Base-by-base conservation (phyloP, 2,329 filamentous ascomycete genomes). In the Pseudocercospora pini-densiflorae region DNA sequence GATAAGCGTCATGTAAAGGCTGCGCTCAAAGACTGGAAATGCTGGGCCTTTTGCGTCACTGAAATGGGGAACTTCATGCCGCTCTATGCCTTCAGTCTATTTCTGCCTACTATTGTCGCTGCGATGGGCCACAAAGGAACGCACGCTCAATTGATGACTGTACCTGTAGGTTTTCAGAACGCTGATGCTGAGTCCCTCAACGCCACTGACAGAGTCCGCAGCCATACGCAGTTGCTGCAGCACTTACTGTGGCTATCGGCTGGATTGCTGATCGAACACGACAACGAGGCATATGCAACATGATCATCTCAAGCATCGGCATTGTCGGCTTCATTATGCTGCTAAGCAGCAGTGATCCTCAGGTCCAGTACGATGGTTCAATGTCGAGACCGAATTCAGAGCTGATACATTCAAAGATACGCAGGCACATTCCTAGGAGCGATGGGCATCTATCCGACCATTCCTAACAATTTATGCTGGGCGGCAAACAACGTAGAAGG, bases 401-500 rank as follows among this genome's bases (percentile, higher is more conserved):
- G 96, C 92, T 0, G 92, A 97, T 68, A 89, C 89, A 2, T 97
- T 93, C 93, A 90, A 29, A 55, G 53, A 33, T 63, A 66, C n/a
- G 47, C 61, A 24, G 57, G 61, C 8, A 64, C 61, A 12, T 69
- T 71, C 58, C 61, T 71, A 10, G 65, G 63, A 21, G 65, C 67
- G 0, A 68, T 66, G 55, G 65, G 69, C 0, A 69, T 71, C 59
- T 69, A 69, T 19, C 63, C 67, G 12, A 62, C 67, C 88, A 0
- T 97, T 63, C 82, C 92, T 4, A 95, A 97, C 76, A 96, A 92
- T 0, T 92, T 97, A 68, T 89, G 90, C 2, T 97, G 94, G 94
- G 84, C 43, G 88, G 89, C 89, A 60, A 97, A 97, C 81, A 97
- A 97, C 69, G 87, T 90, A 40, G 93, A 97, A 79, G 91, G 94